Conservation (phyloP, 192 early-diverging fungal genomes). For the Phycomyces blakesleeanus region DNA sequence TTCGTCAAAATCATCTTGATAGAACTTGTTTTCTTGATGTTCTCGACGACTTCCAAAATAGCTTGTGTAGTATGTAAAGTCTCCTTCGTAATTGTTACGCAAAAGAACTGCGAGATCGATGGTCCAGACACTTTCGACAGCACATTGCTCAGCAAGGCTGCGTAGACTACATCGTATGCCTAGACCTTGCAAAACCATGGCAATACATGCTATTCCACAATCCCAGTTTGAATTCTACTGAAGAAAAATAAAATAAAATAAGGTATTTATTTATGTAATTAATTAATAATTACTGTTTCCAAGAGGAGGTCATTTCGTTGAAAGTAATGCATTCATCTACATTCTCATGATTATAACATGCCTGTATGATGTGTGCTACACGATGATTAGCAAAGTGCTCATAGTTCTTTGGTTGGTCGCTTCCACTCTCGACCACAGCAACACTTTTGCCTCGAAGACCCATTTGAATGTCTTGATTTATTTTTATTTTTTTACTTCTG, state of each 20-base stretch:
- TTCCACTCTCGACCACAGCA: too few species aligned
- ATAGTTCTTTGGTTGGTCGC: too few species aligned
- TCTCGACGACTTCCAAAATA: conserved; percentile 79
- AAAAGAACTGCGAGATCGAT: conserved; percentile 85
- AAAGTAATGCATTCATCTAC: not conserved
- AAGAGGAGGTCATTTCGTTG: not conserved
- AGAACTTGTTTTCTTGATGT: conserved; percentile 66
- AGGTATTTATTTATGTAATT: too few species aligned
- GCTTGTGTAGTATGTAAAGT: conserved; percentile 92
- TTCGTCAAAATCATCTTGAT: conserved; percentile 60
- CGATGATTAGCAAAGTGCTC: not conserved
- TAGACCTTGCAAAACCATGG: conserved; percentile 70
- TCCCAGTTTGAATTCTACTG: conserved; percentile 65
- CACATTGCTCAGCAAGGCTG: conserved; percentile 53
- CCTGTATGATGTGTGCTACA: not conserved
- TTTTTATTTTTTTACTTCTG: too few species aligned
- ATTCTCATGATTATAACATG: not conserved
- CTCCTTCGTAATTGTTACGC: conserved; percentile 57
- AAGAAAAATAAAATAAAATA: not conserved
- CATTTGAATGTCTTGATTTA: too few species aligned
- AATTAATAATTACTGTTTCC: not conserved
- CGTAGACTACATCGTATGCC: conserved; percentile 51
- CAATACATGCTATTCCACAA: conserved; percentile 83
- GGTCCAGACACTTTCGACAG: conserved; percentile 78
- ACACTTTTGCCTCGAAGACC: too few species aligned